These are phyloP conservation scores for Schoenoplectus triqueter DNA, from an alignment of 202 grass and related monocot genomes.

Conservation along the genomic window DNA sequence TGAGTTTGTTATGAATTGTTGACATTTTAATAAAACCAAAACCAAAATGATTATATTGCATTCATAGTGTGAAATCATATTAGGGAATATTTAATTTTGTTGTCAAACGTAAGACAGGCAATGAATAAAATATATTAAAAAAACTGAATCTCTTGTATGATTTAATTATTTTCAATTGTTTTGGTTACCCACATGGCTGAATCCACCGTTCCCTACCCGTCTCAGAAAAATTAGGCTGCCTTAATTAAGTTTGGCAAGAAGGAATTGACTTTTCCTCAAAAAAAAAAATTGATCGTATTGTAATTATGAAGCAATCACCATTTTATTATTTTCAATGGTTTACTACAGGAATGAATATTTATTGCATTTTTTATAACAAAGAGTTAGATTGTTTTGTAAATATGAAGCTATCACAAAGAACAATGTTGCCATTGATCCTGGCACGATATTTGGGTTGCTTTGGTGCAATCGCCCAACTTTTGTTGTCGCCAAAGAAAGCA, in stretches of 20 bases:
- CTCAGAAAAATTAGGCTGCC: no score
- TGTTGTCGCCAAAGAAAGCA: not conserved
- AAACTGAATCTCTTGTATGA: not conserved
- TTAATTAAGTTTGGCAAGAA: no score
- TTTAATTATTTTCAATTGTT: not conserved
- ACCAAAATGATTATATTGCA: no score
- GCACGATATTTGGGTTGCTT: not conserved
- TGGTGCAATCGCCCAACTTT: not conserved
- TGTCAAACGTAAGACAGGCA: not conserved
- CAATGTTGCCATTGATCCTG: not conserved
- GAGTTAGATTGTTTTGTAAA: not conserved
- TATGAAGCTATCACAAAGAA: not conserved
- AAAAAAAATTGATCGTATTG: no score
- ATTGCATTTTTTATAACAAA: not conserved
- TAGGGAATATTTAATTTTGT: not conserved
- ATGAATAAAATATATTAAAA: not conserved
- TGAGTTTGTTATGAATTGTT: no score
- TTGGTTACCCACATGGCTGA: no score
- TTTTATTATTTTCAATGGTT: no score
- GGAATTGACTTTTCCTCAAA: no score
- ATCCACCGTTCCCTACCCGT: no score
- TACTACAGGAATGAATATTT: not conserved
- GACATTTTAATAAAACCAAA: no score
- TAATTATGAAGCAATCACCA: no score
- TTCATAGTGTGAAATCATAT: not conserved